Percentiles rank a stretch among this genome's conserved stretches.
phyloP scores from a whole-genome alignment of 2,329 filamentous ascomycete genomes.

The Cladorrhinum sp. region DNA sequence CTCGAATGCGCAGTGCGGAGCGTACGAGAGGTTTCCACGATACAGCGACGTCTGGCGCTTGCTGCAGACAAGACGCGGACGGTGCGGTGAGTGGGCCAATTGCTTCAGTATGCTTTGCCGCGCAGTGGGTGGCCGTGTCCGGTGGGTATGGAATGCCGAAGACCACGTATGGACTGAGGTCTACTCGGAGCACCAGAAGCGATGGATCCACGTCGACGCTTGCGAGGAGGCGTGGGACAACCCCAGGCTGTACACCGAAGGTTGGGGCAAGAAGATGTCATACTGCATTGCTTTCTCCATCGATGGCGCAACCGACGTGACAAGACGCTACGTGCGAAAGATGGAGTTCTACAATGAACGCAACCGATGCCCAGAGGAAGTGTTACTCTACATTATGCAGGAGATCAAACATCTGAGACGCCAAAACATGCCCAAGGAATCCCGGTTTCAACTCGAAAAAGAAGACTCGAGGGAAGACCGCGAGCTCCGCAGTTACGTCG shows the following conservation, averaged over 20 bases:
- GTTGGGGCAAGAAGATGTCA: conserved; percentile 94
- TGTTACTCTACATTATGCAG: conserved; percentile 84
- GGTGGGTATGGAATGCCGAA: conserved; percentile 98
- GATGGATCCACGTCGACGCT: conserved; percentile 95
- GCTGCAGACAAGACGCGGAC: conserved; percentile 78
- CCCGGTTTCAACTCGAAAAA: conserved; percentile 76
- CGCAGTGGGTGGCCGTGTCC: conserved; percentile 82
- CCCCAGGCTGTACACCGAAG: conserved; percentile 85
- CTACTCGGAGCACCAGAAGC: conserved; percentile 87
- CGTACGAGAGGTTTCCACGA: conserved; percentile 84
- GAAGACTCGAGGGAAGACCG: conserved; percentile 74
- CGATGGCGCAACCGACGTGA: conserved; percentile 71
- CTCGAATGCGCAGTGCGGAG: conserved; percentile 69
- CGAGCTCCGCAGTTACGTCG: conserved; percentile 71
- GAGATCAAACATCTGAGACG: conserved; percentile 86
- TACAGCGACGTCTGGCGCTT: conserved; percentile 95
- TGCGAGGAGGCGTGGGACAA: conserved; percentile 97
- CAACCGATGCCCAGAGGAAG: conserved; percentile 79
- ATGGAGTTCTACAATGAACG: conserved; percentile 69
- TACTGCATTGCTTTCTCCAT: conserved; percentile 97
- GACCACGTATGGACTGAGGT: conserved; percentile 98
- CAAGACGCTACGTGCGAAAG: conserved; percentile 68
- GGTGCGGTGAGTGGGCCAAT: conserved; percentile 95
- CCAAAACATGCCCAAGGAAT: conserved; percentile 79
- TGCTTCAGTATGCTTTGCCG: conserved; percentile 98